phyloP scores from a whole-genome alignment of 768 basidiomycete genomes.

The Suillus alpinus region DNA sequence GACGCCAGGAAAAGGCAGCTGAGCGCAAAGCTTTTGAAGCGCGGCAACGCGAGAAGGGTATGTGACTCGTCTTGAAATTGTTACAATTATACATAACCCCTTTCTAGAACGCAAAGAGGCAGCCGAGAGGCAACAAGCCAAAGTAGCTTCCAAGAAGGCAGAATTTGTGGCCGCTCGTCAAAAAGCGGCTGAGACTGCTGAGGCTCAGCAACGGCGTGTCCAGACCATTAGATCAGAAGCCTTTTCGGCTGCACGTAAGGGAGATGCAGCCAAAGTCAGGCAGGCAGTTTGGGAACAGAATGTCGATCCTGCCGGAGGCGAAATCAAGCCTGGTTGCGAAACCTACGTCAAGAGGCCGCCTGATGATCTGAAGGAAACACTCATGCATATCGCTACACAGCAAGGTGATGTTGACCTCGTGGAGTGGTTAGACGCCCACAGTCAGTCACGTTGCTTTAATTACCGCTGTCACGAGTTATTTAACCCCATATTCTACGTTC shows the following conservation, averaged over 20 bases:
- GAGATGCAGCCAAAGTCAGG: slow-evolving; percentile 52
- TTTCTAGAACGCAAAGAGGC: slow-evolving; percentile 51
- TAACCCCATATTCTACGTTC: slow-evolving; percentile 5
- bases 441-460: slow-evolving; percentile 41
- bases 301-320: slow-evolving; percentile 72
- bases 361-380: slow-evolving; percentile 60
- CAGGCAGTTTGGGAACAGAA: slow-evolving; percentile 65
- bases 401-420: slow-evolving; percentile 57
- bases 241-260: slow-evolving; percentile 63
- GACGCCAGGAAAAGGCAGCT: slow-evolving; percentile 48
- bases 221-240: slow-evolving; percentile 59
- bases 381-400: slow-evolving; percentile 64
- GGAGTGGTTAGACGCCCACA: slow-evolving; percentile 69
- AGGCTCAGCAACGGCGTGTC: slow-evolving; percentile 42
- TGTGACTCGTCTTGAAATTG: slow-evolving; percentile 10
- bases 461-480: slow-evolving; percentile 18
- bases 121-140: slow-evolving; percentile 55
- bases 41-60: slow-evolving; percentile 52
- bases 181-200: slow-evolving; percentile 47
- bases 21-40: slow-evolving; percentile 44
- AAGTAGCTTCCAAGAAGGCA: slow-evolving; percentile 53
- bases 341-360: slow-evolving; percentile 45
- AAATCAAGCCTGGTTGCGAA: slow-evolving; percentile 56
- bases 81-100: slow-evolving; percentile 8
- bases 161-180: slow-evolving; percentile 47